These are phyloP conservation scores for Arabis hirsuta DNA, from an alignment of 345 rosid genomes.

Conservation along the genomic window DNA sequence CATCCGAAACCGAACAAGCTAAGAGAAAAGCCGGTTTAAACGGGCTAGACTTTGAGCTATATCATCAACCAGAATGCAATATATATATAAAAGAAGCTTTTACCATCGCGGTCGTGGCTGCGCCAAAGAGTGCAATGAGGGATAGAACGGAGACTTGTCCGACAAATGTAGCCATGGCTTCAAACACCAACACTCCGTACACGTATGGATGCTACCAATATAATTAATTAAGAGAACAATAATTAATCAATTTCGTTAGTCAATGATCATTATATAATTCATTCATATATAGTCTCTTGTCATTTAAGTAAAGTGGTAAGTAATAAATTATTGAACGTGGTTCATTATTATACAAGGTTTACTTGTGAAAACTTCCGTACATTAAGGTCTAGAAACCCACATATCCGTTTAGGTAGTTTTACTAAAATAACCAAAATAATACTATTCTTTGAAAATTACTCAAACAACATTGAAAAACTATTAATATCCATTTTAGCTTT, in stretches of 20 bases:
- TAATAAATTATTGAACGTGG: slow-evolving; percentile 9
- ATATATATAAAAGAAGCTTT: slow-evolving; percentile 5
- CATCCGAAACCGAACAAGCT: too few species aligned
- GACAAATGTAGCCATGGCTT: slow-evolving; percentile 86
- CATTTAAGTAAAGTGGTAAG: neutral
- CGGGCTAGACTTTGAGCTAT: neutral
- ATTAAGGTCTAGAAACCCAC: neutral
- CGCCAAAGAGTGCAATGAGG: slow-evolving; percentile 83
- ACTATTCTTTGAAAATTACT: too few species aligned
- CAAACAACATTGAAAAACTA: too few species aligned
- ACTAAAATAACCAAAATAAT: too few species aligned
- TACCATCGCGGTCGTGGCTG: slow-evolving; percentile 94
- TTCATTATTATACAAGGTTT: neutral
- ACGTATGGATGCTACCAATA: slow-evolving; percentile 73
- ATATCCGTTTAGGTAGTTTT: neutral
- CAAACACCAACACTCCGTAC: slow-evolving; percentile 78
- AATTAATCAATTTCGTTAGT: slow-evolving; percentile 8
- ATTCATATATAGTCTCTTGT: neutral
- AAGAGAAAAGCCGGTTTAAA: neutral
- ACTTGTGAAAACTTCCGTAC: neutral
- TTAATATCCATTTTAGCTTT: too few species aligned
- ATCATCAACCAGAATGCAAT: neutral
- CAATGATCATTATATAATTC: neutral
- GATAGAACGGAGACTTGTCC: slow-evolving; percentile 85
- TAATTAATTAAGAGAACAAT: neutral